Evolutionary conservation across 768 basidiomycete species (phyloP).

Genomic region (Coprinopsis marcescibilis): DNA sequence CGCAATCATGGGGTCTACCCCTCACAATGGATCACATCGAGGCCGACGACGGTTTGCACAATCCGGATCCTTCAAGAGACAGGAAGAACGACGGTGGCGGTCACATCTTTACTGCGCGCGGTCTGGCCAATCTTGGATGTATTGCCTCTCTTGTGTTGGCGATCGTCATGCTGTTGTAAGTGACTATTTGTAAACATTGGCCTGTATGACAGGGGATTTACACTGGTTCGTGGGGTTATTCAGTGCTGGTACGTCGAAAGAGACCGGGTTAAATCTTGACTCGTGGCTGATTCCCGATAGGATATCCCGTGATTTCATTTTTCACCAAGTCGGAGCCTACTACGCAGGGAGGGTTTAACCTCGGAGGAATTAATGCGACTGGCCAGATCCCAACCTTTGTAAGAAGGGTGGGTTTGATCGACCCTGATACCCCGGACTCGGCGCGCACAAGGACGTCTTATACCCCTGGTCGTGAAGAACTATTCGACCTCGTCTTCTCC

Average conservation of each 20-base stretch:
- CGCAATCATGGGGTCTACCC: conserved; percentile 43
- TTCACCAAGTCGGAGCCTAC: conserved; percentile 34
- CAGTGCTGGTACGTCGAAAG: conserved; percentile 43
- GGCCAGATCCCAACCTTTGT: conserved; percentile 38
- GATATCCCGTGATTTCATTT: conserved; percentile 46
- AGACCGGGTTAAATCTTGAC: conserved; percentile 3
- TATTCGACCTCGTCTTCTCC: conserved; percentile 59
- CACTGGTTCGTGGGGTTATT: too few relatives aligned
- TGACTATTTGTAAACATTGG: conserved; percentile 12
- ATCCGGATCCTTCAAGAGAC: conserved; percentile 53
- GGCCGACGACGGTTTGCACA: conserved; percentile 59
- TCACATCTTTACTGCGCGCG: conserved; percentile 54
- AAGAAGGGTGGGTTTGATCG: conserved; percentile 46
- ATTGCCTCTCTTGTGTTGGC: conserved; percentile 48
- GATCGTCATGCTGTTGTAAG: conserved; percentile 53
- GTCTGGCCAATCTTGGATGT: conserved; percentile 63
- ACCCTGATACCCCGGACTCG: conserved; percentile 61
- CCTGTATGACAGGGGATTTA: conserved; percentile 5
- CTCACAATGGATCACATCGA: conserved; percentile 42
- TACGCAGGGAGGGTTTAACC: conserved; percentile 54
- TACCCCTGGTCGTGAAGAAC: conserved; percentile 34
- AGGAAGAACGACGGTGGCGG: conserved; percentile 50
- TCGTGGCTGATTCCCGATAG: conserved; percentile 17
- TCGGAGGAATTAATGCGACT: conserved; percentile 66
- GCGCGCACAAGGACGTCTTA: conserved; percentile 49